Conservation (phyloP, 2,329 filamentous ascomycete genomes). For the Alternaria sp. region DNA sequence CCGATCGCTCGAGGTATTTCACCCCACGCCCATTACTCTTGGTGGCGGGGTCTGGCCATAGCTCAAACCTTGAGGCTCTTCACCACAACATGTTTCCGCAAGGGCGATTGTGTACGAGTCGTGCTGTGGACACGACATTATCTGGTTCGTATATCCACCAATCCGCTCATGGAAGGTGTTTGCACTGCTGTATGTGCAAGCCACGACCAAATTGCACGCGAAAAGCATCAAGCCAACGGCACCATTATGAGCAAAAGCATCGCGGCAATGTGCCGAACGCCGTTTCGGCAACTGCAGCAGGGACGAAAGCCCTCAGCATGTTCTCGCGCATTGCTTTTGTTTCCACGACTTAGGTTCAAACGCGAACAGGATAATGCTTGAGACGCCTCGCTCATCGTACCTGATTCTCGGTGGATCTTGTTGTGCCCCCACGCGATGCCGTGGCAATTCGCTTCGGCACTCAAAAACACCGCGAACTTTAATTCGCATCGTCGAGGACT, state of each 20-base stretch:
- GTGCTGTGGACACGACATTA: background rate
- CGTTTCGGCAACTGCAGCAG: constrained; percentile 29
- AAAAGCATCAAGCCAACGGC: background rate
- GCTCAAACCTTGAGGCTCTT: constrained; percentile 26
- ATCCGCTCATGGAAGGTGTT: background rate
- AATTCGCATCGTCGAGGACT: background rate
- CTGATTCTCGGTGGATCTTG: constrained; percentile 37
- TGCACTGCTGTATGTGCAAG: constrained; percentile 1
- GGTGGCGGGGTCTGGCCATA: constrained; percentile 26
- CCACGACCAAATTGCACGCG: background rate
- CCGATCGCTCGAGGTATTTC: constrained; percentile 11
- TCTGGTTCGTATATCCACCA: background rate
- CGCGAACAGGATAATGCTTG: constrained; percentile 19
- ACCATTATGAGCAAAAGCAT: constrained; percentile 3
- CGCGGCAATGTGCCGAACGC: constrained; percentile 18
- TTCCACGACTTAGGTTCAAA: constrained; percentile 31
- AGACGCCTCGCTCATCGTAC: constrained; percentile 35
- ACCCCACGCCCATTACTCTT: constrained; percentile 34
- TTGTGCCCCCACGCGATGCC: constrained; percentile 37
- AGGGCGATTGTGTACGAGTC: background rate
- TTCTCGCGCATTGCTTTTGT: constrained; percentile 35
- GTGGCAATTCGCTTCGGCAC: constrained; percentile 20
- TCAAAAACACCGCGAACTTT: constrained; percentile 10
- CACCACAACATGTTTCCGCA: constrained; percentile 13
- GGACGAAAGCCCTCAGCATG: constrained; percentile 26